Evolutionary conservation across 108 stramenopile species (phyloP), one percentile per base, ranked within the genome.

Genomic region (Parietichytrium sp.): DNA sequence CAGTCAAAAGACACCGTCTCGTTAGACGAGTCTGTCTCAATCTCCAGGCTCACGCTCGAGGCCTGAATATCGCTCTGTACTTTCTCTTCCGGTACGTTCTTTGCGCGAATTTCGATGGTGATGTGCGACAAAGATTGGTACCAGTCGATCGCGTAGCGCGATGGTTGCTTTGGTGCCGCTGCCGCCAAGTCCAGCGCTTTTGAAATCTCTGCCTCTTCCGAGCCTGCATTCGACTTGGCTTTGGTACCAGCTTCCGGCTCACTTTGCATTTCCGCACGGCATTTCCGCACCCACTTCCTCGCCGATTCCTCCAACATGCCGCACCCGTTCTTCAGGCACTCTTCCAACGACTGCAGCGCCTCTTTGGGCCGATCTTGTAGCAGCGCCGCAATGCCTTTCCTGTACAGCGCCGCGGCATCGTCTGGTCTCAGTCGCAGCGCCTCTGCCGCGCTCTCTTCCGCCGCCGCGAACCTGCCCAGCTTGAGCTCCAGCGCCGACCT

Each of bases 71-170:
- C 54, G 0, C 95, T 93, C 26, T 54, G 77, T 38, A 94, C 85
- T 52, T 93, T 84, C 16, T 88, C 86, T n/a, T 61, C 42, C 29
- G 51, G 47, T 1, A 95, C 86, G 72, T 88, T 86, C 7, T 92
- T 86, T 82, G 93, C 94, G n/a, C 93, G 84, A 52, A 97, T 90
- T 23, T 89, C 84, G 52, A 97, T 92, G 52, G 92, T 95, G 87
- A 97, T 87, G 82, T 89, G 83, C 15, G 87, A 83, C 30, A 91
- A 89, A 29, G 88, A 89, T 82, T 97, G 96, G 80, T 94, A 97
- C 84, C 94, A 97, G 47, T 55, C 81, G 13, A 45, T 33, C 18
- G 54, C 15, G 16, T 38, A 72, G 3, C 30, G 23, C 26, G 52
- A n/a, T n/a, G 54, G 15, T 26, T 20, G 2, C 48, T 3, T 49